Base-by-base conservation (phyloP, 192 early-diverging fungal species). In the Gorgonomyces haynaldii region DNA sequence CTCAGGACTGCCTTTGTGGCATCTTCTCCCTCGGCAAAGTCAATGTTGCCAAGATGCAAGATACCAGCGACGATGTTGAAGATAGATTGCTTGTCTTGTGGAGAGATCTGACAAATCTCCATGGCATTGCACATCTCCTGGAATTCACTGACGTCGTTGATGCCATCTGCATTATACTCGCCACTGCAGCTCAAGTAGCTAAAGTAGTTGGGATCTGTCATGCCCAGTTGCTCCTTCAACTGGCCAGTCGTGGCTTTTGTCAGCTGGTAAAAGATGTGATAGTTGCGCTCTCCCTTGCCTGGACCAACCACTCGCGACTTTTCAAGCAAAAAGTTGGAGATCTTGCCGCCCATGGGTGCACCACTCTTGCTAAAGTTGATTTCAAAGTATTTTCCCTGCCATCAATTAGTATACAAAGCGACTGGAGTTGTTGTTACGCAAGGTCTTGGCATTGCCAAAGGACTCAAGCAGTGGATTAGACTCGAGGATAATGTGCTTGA, bases 401-500 rank as follows among this genome's bases (percentile, higher is more conserved):
- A 28, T n/a, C 12, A 21, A 39, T 5, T 6, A 48, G 63, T 79
- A 47, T 68, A 88, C 87, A 57, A 96, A 94, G 36, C 96, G 84
- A 79, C 84, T 88, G 13, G 91, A 96, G 62, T 98, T 98, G 70
- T 97, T 94, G 70, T 98, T 98, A 51, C 89, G 79, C 44, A 98
- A 63, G 0, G 96, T 98, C 62, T 98, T 98, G 47, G 96, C 96
- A 59, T 94, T 96, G 19, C 96, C 96, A 73, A 98, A 98, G 49
- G 88, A 87, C 64, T 98, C 96, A 13, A 98, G 76, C 28, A 98
- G 65, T 21, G 96, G 96, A 64, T 98, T 98, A 3, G 93, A 96
- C n/a, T 86, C 96, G 50, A 98, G 66, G 41, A 98, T 96, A 82
- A 98, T 96, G 43, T 89, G 79, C 64, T 98, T 98, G 58, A 98